Conservation (phyloP, 2,329 filamentous ascomycete genomes). For the Calonectria leucothoes region DNA sequence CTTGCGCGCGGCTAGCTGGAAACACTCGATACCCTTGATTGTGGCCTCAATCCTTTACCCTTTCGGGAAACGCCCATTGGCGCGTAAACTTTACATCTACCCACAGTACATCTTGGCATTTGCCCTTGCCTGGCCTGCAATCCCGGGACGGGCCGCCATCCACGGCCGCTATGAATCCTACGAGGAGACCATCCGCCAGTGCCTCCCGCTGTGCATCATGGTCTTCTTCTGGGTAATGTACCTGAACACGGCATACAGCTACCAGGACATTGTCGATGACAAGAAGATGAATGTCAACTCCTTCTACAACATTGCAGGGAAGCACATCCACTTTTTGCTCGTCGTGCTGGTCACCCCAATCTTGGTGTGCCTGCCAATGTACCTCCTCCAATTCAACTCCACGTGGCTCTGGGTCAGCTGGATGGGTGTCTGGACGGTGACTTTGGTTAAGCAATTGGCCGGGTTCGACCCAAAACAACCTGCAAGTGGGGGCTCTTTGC, state of each 20-base stretch:
- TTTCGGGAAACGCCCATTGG: conserved; percentile 35
- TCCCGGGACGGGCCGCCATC: conserved; percentile 36
- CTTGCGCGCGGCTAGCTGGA: conserved; percentile 31
- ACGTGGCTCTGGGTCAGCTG: conserved; percentile 2
- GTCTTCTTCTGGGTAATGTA: conserved; percentile 43
- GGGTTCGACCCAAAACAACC: conserved; percentile 34
- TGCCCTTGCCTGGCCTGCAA: conserved; percentile 37
- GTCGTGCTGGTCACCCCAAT: conserved; percentile 5
- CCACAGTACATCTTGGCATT: conserved; percentile 40
- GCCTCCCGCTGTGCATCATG: conserved; percentile 38
- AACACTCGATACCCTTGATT: conserved; percentile 32
- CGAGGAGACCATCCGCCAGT: conserved; percentile 26
- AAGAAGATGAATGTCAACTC: conserved; percentile 37
- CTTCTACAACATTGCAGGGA: conserved; percentile 5
- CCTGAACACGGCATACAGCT: conserved; percentile 40
- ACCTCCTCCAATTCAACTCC: background rate
- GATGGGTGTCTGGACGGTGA: background rate
- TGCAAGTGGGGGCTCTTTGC: conserved; percentile 32
- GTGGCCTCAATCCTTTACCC: conserved; percentile 35
- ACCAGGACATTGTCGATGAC: conserved; percentile 39
- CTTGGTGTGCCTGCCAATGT: background rate
- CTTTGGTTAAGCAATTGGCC: conserved; percentile 24
- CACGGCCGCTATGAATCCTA: conserved; percentile 30
- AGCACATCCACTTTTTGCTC: background rate
- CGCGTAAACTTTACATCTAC: conserved; percentile 32